Base-by-base conservation (phyloP, 208 protist genomes). In the Wallacemonas sp. region DNA sequence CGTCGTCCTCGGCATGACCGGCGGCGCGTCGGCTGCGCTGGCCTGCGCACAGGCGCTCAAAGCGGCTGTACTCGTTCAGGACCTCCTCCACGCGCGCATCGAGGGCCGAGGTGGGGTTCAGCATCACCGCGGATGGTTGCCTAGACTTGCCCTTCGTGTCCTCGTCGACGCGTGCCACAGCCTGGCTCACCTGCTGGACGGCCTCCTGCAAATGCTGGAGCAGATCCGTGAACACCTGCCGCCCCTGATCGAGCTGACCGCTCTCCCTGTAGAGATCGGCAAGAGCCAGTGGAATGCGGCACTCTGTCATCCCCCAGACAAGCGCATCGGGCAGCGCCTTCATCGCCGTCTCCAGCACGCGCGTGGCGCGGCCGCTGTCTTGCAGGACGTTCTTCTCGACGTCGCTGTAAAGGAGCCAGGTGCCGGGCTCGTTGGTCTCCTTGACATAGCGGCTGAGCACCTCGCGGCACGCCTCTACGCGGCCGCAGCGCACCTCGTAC, bases 381-480 rank as follows among this genome's bases (percentile, higher is more conserved):
- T 66, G 65, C 14, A 96, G 76, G 7, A 93, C 82, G 55, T 83
- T 70, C 42, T 74, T 70, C 72, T 99, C 97, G 14, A 93, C 97
- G 52, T 75, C 72, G 28, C 82, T 89, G 66, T 86, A 98, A 32
- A 97, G 87, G 18, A 98, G 46, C 92, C 93, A 99, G 32, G 84
- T 69, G 7, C 77, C 81, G 22, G 89, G 76, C 3, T 57, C 81
- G 71, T 92, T 85, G 65, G 73, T 57, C 28, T 69, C 57, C 66
- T 87, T 79, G 14, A 96, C 85, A 63, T 91, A 96, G 39, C 79
- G 76, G 7, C 82, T 79, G 44, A 93, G 33, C 14, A 92, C 52
- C 20, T 82, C 77, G 8, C 90, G 73, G 64, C 82, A 89, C 2
- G 64, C 76, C 7, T 80, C 70, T 23, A 67, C 57, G 3, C 72